A percentile compares a stretch with the other conserved stretches of the same genome.
Conservation (phyloP, 305 asterid species). For the Plantago coronopus region DNA sequence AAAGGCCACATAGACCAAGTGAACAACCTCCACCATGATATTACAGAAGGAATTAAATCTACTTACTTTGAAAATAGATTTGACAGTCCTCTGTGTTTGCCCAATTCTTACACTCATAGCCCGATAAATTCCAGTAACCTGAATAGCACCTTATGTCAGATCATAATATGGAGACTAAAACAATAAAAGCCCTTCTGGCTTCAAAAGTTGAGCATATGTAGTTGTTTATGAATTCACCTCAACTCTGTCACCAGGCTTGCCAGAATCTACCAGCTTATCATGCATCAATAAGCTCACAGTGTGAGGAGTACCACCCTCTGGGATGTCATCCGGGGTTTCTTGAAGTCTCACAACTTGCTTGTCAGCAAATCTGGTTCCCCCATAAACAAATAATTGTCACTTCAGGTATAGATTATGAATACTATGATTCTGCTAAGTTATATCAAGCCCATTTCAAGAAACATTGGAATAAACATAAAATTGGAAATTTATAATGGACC, state of each 20-base stretch:
- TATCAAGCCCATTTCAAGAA: constrained; percentile 4
- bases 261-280: constrained; percentile 90
- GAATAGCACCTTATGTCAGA: constrained; percentile 28
- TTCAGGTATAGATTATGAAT: not conserved
- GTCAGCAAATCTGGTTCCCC: constrained; percentile 67
- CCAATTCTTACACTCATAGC: constrained; percentile 97
- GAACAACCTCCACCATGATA: constrained; percentile 7
- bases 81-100: constrained; percentile 87
- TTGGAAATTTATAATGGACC: not conserved
- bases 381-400: constrained; percentile 10
- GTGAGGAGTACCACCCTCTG: constrained; percentile 99
- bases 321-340: constrained; percentile 99
- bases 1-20: constrained; percentile 1
- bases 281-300: constrained; percentile 98
- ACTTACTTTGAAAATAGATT: constrained; percentile 80
- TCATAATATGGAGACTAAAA: constrained; percentile 1
- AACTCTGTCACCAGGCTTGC: constrained; percentile 98
- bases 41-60: constrained; percentile 8
- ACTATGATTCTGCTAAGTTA: too few species aligned
- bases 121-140: constrained; percentile 97
- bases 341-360: constrained; percentile 97
- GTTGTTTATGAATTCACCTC: constrained; percentile 52
- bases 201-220: not conserved
- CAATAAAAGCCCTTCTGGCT: constrained; percentile 10
- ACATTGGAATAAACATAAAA: constrained; percentile 1